phyloP scores from a whole-genome alignment of 1,139 yeast species.

The Blastobotrys persicus region DNA sequence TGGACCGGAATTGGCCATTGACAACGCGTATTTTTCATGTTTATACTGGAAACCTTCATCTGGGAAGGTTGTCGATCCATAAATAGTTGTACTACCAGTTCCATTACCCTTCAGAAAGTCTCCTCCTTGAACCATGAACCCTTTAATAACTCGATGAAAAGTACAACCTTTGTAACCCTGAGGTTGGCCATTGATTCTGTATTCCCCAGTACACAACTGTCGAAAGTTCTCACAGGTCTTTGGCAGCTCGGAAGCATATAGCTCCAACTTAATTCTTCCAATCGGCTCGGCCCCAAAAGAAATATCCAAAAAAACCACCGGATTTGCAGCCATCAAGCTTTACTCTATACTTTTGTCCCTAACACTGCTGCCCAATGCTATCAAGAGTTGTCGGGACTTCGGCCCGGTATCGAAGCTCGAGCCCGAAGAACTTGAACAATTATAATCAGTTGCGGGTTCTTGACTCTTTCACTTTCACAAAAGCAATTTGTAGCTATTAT shows the following conservation, averaged over 20 bases:
- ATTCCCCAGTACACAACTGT: slow-evolving; percentile 56
- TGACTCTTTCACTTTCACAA: no score
- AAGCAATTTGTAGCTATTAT: no score
- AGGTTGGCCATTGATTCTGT: slow-evolving; percentile 43
- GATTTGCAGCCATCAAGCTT: slow-evolving; percentile 1
- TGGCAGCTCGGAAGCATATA: slow-evolving; percentile 45
- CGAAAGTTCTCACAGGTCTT: slow-evolving; percentile 53
- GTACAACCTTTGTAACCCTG: slow-evolving; percentile 68
- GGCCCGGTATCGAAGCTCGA: neutral
- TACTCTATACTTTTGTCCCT: neutral
- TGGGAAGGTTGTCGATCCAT: slow-evolving; percentile 66
- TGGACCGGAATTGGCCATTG: slow-evolving; percentile 49
- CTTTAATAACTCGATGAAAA: slow-evolving; percentile 79
- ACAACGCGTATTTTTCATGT: slow-evolving; percentile 49
- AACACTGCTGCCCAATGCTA: neutral
- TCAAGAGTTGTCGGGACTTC: neutral
- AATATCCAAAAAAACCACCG: slow-evolving; percentile 5
- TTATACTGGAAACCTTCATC: slow-evolving; percentile 73
- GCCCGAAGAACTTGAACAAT: no score
- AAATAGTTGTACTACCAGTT: slow-evolving; percentile 44
- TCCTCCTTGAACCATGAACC: slow-evolving; percentile 62
- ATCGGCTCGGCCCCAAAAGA: slow-evolving; percentile 18
- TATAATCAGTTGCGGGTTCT: no score
- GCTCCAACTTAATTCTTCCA: slow-evolving; percentile 48
- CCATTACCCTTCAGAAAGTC: slow-evolving; percentile 48